Evolutionary conservation across 768 basidiomycete genomes (phyloP).

Genomic region (Lactarius evosmus): DNA sequence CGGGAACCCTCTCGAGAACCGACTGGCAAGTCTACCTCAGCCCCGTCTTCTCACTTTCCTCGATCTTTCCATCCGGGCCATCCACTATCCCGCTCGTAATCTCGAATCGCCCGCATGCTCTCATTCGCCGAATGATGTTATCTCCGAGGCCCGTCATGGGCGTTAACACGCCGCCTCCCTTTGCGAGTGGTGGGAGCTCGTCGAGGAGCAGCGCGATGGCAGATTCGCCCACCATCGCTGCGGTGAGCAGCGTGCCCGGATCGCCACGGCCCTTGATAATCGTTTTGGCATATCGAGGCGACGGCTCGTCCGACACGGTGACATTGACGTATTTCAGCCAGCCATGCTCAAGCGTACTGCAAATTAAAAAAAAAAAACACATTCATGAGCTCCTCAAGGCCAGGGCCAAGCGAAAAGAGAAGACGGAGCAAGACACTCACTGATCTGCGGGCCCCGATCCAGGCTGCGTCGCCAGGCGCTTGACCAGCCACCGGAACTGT

Average conservation of each 20-base stretch:
- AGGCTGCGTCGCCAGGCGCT: constrained; percentile 47
- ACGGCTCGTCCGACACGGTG: constrained; percentile 49
- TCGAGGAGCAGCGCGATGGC: constrained; percentile 69
- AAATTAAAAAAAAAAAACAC: not conserved
- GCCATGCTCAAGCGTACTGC: constrained; percentile 58
- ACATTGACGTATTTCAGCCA: constrained; percentile 62
- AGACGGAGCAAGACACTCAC: constrained; percentile 41
- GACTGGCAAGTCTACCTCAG: too few species aligned
- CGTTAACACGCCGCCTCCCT: constrained; percentile 76
- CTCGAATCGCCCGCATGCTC: constrained; percentile 52
- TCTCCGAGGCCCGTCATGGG: constrained; percentile 81
- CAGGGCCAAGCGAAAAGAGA: not conserved
- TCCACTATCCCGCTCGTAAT: constrained; percentile 51
- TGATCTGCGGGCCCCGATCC: constrained; percentile 63
- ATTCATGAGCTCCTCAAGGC: not conserved
- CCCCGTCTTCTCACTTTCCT: constrained; percentile 2
- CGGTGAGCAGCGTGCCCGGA: constrained; percentile 64
- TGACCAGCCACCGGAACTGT: constrained; percentile 57
- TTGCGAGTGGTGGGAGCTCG: constrained; percentile 53
- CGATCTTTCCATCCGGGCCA: constrained; percentile 12
- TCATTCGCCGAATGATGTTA: constrained; percentile 64
- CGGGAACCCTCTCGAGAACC: not conserved
- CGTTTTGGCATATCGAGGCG: constrained; percentile 52
- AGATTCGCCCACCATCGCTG: constrained; percentile 75
- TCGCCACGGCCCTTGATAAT: constrained; percentile 67